Evolutionary conservation across 768 basidiomycete genomes (phyloP).

Genomic region (Fomitopsis pulvina): DNA sequence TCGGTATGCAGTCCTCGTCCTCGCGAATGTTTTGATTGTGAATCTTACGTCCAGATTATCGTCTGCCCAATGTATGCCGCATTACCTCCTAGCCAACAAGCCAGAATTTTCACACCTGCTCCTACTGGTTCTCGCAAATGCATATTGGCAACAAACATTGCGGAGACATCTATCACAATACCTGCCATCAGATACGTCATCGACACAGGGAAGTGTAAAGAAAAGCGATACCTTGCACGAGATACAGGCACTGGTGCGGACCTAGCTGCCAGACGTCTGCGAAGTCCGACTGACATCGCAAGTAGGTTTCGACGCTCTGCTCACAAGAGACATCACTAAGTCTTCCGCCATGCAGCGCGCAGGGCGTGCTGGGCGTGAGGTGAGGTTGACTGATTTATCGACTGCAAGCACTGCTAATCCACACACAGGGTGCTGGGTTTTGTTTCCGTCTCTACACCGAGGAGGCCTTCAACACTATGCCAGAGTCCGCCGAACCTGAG

Average conservation of each 20-base stretch:
- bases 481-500: slow-evolving; percentile 72
- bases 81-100: slow-evolving; percentile 70
- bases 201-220: slow-evolving; percentile 94
- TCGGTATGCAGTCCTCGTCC: slow-evolving; percentile 33
- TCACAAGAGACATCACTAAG: slow-evolving; percentile 78
- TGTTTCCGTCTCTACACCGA: slow-evolving; percentile 96
- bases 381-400: slow-evolving; percentile 21
- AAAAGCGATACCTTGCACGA: slow-evolving; percentile 77
- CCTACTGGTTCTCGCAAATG: slow-evolving; percentile 75
- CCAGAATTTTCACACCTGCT: slow-evolving; percentile 66
- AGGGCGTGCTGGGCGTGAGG: slow-evolving; percentile 94
- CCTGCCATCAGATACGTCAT: slow-evolving; percentile 94
- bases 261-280: neutral
- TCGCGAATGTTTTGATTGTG: neutral
- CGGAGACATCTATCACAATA: slow-evolving; percentile 97
- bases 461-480: slow-evolving; percentile 62
- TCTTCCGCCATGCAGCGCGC: slow-evolving; percentile 92
- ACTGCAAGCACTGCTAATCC: neutral
- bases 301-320: slow-evolving; percentile 83
- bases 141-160: slow-evolving; percentile 95
- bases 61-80: slow-evolving; percentile 84
- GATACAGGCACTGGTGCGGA: slow-evolving; percentile 58
- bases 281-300: neutral
- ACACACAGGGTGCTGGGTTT: slow-evolving; percentile 58
- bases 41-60: slow-evolving; percentile 41